Evolutionary conservation across 2,329 filamentous ascomycete genomes (phyloP).

Genomic region (Colletotrichum gloeosporioides): DNA sequence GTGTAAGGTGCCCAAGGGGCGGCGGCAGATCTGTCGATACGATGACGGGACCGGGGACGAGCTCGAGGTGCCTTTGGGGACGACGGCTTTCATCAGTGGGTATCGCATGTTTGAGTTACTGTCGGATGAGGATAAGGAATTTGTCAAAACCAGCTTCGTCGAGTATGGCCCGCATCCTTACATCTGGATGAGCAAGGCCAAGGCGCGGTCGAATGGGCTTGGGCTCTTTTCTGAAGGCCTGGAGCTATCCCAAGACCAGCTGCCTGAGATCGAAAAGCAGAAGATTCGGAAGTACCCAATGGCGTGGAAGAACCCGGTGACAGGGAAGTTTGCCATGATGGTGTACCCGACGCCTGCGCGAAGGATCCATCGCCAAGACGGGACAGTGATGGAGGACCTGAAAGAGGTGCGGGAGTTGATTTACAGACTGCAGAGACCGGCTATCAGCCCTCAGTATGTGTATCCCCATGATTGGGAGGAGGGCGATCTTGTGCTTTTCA

Average conservation of each 20-base stretch:
- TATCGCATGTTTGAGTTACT: background rate
- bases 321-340: background rate
- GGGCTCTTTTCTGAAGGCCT: background rate
- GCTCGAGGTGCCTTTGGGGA: background rate
- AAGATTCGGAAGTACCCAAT: background rate
- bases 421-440: background rate
- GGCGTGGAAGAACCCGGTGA: background rate
- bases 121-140: background rate
- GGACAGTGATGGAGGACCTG: background rate
- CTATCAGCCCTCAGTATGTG: background rate
- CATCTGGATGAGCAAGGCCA: background rate
- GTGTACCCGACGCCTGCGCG: background rate
- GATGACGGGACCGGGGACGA: background rate
- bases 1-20: background rate
- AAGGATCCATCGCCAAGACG: background rate
- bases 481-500: background rate
- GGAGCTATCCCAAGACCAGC: background rate
- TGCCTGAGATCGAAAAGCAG: accelerated
- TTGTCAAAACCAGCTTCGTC: background rate
- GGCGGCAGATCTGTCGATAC: background rate
- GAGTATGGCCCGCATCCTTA: background rate
- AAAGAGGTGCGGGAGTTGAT: background rate
- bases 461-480: background rate
- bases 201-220: background rate
- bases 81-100: background rate